Base-by-base conservation (phyloP, 495 filamentous ascomycete species). In the Xylaria castorea region DNA sequence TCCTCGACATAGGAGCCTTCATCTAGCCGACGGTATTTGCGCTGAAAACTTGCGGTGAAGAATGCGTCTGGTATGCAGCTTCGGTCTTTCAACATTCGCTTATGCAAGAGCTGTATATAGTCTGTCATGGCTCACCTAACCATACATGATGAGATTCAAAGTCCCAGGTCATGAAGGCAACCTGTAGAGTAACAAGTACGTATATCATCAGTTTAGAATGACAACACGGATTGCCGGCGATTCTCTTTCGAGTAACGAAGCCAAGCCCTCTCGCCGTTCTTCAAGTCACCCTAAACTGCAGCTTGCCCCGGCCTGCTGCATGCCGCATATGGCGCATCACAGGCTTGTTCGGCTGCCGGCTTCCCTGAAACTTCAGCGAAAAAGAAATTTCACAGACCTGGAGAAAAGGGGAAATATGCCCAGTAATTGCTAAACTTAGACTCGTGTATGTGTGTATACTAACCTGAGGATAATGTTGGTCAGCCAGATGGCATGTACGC, bases 31-130 rank as follows among this genome's bases (percentile, higher is more conserved):
- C 32, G 36, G 5, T 18, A 5, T 20, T 36, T 18, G n/a, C 18
- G 3, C n/a, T 12, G 5, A 18, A 22, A 44, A 30, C 61, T 64
- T 44, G 38, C 61, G 61, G 61, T 64, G 63, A 50, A 66, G 63
- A 34, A 50, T 9, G 2, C 30, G 16, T 5, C 1, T 11, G 6
- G n/a, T 42, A 50, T 27, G n/a, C 27, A 48, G 38, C 25, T 34
- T 44, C 38, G 11, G n/a, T 25, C 25, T 14, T 25, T 30, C 22
- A 27, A 25, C 36, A 20, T 44, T 11, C 38, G n/a, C 3, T 30
- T 30, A 42, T 42, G 61, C n/a, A 44, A 16, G 36, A 25, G 38
- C 3, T 36, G 12, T 38, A 44, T 44, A 12, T 16, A 30, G 14
- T 20, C 22, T 50, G n/a, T 48, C 8, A 11, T n/a, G 5, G 27